Percentiles rank a stretch among this genome's conserved stretches.
Conservation (phyloP, 2,329 filamentous ascomycete genomes). For the Triangularia verruculosa region DNA sequence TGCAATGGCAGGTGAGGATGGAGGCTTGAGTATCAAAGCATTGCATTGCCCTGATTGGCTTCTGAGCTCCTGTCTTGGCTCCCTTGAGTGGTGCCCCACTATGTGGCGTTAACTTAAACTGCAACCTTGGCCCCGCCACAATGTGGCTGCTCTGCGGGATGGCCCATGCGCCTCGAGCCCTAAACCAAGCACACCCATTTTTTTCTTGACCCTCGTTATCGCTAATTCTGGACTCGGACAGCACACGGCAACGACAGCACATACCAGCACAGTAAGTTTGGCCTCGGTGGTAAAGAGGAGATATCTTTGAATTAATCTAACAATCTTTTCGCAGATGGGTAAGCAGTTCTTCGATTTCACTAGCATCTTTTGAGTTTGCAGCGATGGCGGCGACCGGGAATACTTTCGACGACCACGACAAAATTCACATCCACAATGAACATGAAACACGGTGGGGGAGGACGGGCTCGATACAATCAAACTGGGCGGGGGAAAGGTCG, state of each 20-base stretch:
- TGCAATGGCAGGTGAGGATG: not conserved
- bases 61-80: not conserved
- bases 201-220: slow-evolving; percentile 27
- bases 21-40: not conserved
- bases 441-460: not conserved
- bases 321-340: slow-evolving; percentile 53
- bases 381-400: slow-evolving; percentile 14
- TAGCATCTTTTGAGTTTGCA: slow-evolving; percentile 17
- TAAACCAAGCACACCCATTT: slow-evolving; percentile 31
- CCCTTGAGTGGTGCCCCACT: slow-evolving; percentile 2
- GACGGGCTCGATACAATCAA: not conserved
- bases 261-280: slow-evolving; percentile 49
- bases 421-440: not conserved
- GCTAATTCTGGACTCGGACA: slow-evolving; percentile 34
- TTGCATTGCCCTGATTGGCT: slow-evolving; percentile 4
- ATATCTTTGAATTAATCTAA: slow-evolving; percentile 19
- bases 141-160: slow-evolving; percentile 14
- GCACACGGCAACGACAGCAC: slow-evolving; percentile 42
- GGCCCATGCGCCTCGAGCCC: slow-evolving; percentile 28
- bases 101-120: slow-evolving; percentile 6
- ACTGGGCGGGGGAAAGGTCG: not conserved
- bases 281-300: slow-evolving; percentile 7
- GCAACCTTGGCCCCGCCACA: slow-evolving; percentile 22
- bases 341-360: slow-evolving; percentile 40
- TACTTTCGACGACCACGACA: slow-evolving; percentile 6